Base-by-base conservation (phyloP, 2,329 filamentous ascomycete genomes). In the Leptographium radiaticola region DNA sequence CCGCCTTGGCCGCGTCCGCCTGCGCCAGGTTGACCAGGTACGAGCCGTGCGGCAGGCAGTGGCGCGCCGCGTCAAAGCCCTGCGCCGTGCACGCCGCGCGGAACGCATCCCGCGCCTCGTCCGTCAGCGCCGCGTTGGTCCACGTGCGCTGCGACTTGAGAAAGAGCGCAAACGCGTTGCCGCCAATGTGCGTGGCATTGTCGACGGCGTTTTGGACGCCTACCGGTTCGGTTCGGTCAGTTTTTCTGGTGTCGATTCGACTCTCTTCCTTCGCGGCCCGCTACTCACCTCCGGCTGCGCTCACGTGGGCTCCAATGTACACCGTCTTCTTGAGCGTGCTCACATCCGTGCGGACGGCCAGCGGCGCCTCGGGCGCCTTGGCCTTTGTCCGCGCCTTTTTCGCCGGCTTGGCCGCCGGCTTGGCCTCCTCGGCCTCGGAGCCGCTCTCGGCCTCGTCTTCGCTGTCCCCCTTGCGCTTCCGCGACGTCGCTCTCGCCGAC, bases 21-120 rank as follows among this genome's bases (percentile, higher is more conserved):
- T 95, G 89, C 0, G 93, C 93, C 7, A 98, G 80, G 65, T 98
- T 98, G 63, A 98, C 89, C 9, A 98, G 84, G 67, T 98, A 98
- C 1, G 88, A 95, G 38, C 93, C 93, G 66, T 98, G 93, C 0
- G 93, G 93, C 1, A 98, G 81, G 63, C 89, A 80, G 69, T 88
- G 84, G 65, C 80, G 79, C 54, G 74, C 75, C 8, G 82, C 78
- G 62, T 87, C 81, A 67, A 91, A 95, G 50, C 72, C 71, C 65
- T 91, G 81, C 50, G 83, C 71, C 51, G 79, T 73, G 64, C 88
- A 87, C 36, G 81, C 71, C 45, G 75, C 74, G 54, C 78, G 78
- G 70, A 97, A 98, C 42, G 81, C 76, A 44, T 81, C 75, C 50
- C 79, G 75, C 52, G 84, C 79, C 31, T 86, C 81, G 42, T 80